A percentile compares a stretch with the other conserved stretches of the same genome.
Conservation (phyloP, 1,284 basidiomycete genomes). For the Irpex sp. region DNA sequence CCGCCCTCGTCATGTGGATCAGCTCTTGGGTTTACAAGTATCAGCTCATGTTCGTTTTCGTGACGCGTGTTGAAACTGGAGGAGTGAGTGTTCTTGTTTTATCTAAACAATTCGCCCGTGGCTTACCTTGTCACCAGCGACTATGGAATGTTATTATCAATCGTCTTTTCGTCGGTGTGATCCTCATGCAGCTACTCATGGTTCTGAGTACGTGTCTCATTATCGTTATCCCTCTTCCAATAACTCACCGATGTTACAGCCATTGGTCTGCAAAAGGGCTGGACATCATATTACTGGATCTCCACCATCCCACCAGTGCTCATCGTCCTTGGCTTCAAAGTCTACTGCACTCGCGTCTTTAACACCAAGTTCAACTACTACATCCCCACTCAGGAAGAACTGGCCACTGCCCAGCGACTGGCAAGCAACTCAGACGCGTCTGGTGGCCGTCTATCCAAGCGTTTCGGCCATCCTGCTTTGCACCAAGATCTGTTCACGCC, state of each 20-base stretch:
- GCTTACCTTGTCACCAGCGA: slow-evolving; percentile 44
- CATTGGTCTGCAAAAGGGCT: slow-evolving; percentile 80
- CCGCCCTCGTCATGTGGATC: slow-evolving; percentile 81
- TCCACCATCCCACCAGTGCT: slow-evolving; percentile 75
- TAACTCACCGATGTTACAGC: slow-evolving; percentile 40
- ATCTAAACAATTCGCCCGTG: neutral
- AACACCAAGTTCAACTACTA: slow-evolving; percentile 77
- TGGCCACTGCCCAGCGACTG: slow-evolving; percentile 67
- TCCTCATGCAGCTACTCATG: slow-evolving; percentile 87
- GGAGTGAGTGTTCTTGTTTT: slow-evolving; percentile 55
- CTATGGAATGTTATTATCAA: slow-evolving; percentile 93
- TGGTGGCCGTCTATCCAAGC: slow-evolving; percentile 71
- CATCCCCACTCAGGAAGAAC: slow-evolving; percentile 67
- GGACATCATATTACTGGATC: slow-evolving; percentile 70
- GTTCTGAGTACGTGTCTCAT: slow-evolving; percentile 64
- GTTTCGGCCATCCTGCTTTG: slow-evolving; percentile 85
- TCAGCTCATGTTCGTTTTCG: slow-evolving; percentile 90
- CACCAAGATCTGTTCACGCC: slow-evolving; percentile 81
- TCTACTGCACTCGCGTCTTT: slow-evolving; percentile 71
- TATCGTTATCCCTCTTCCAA: neutral
- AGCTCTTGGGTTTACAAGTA: slow-evolving; percentile 85
- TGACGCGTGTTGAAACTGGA: slow-evolving; percentile 86
- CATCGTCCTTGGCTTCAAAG: slow-evolving; percentile 77
- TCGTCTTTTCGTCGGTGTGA: slow-evolving; percentile 68
- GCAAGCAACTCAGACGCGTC: slow-evolving; percentile 67